A percentile compares a stretch with the other conserved stretches of the same genome.
phyloP scores from a whole-genome alignment of 2,329 filamentous ascomycete genomes.

The Aspergillus sp. region DNA sequence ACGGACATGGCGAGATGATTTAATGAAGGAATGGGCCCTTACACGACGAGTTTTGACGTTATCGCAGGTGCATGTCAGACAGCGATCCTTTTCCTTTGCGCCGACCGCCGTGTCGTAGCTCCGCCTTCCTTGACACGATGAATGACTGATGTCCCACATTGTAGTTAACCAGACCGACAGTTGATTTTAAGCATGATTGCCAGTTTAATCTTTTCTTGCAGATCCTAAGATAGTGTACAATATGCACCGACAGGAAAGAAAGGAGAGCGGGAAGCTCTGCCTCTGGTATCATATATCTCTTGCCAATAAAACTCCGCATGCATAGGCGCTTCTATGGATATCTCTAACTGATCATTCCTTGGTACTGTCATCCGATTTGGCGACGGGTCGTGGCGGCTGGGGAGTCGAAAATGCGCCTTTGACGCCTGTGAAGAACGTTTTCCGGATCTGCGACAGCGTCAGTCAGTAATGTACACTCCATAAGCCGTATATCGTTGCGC shows the following conservation, averaged over 20 bases:
- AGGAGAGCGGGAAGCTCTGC: background rate
- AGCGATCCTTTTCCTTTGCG: constrained; percentile 11
- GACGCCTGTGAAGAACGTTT: constrained; percentile 30
- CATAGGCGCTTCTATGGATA: background rate
- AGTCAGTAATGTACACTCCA: no score
- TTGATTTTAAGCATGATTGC: background rate
- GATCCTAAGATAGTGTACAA: constrained; percentile 4
- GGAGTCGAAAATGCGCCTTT: constrained; percentile 32
- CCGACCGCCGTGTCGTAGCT: constrained; percentile 11
- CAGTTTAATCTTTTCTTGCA: background rate
- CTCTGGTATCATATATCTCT: background rate
- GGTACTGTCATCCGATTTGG: constrained; percentile 17
- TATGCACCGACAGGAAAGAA: background rate
- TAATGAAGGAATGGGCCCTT: constrained; percentile 23
- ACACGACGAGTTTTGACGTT: constrained; percentile 16
- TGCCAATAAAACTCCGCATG: background rate
- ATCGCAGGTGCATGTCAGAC: constrained; percentile 11
- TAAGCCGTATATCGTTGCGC: no score
- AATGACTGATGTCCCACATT: constrained; percentile 12
- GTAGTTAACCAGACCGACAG: background rate
- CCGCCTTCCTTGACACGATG: constrained; percentile 9
- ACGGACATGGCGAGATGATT: constrained; percentile 22
- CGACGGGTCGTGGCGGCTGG: constrained; percentile 25
- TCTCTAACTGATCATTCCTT: constrained; percentile 1
- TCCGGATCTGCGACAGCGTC: constrained; percentile 26